These are phyloP conservation scores for Saccharomyces pastorianus DNA, from an alignment of 1,139 yeast genomes.

Conservation along the genomic window DNA sequence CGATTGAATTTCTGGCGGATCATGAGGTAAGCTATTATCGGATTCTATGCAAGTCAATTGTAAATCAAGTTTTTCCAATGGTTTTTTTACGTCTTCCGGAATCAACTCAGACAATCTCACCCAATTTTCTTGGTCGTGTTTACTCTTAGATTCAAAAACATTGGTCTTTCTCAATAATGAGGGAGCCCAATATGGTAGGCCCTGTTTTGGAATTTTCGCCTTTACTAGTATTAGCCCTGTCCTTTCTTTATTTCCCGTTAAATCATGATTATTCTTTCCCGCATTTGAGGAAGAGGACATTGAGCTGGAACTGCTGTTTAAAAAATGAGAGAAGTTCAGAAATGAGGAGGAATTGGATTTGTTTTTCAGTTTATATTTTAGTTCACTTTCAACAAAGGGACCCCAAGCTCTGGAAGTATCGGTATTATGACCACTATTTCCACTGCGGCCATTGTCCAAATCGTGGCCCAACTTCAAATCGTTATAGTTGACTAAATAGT, in stretches of 20 bases:
- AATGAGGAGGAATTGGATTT: conserved; percentile 14
- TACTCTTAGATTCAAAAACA: conserved; percentile 19
- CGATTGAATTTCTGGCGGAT: conserved; percentile 23
- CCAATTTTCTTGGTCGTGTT: conserved; percentile 26
- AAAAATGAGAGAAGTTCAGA: conserved; percentile 3
- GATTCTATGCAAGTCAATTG: conserved; percentile 25
- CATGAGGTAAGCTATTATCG: conserved; percentile 16
- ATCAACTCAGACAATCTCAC: conserved; percentile 18
- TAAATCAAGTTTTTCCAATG: conserved; percentile 22
- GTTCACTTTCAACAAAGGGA: conserved; percentile 11
- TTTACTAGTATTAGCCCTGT: conserved; percentile 19
- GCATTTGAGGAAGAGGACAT: conserved; percentile 5
- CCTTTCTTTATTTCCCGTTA: conserved; percentile 5
- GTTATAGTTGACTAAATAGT: neutral
- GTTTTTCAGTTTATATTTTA: conserved; percentile 14
- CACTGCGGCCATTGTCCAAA: neutral
- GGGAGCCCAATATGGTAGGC: conserved; percentile 33
- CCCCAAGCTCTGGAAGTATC: neutral
- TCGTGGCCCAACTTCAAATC: neutral
- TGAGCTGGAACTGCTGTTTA: neutral
- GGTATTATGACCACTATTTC: neutral
- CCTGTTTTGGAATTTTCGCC: conserved; percentile 20
- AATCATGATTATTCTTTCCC: conserved; percentile 3
- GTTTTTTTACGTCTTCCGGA: conserved; percentile 20
- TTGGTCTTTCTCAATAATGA: conserved; percentile 29